Percentiles rank a stretch among this genome's conserved stretches.
Conservation (phyloP, 2,329 filamentous ascomycete genomes). For the Coleophoma cylindrospora region DNA sequence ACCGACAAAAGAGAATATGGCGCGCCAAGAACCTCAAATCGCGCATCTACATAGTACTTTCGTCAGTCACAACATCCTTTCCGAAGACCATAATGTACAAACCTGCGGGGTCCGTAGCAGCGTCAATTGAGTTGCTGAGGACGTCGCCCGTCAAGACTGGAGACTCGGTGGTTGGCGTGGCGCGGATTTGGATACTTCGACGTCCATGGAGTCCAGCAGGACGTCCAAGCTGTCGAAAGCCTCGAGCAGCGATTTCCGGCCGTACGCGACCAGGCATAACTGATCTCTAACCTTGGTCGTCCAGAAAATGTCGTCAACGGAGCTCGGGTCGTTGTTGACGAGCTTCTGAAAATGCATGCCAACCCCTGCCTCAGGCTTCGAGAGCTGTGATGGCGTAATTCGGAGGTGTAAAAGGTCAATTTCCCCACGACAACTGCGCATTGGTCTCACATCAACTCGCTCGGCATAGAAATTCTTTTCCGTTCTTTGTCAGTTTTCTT, state of each 20-base stretch:
- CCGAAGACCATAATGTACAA: constrained; percentile 1
- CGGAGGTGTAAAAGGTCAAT: too few relatives aligned
- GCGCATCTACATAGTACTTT: constrained; percentile 62
- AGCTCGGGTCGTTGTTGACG: constrained; percentile 2
- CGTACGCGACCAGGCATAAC: constrained; percentile 24
- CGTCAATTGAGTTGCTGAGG: constrained; percentile 44
- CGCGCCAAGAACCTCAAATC: constrained; percentile 87
- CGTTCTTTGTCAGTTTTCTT: too few relatives aligned
- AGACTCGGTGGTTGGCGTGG: constrained; percentile 52
- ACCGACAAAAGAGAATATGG: constrained; percentile 94
- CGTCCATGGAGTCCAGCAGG: constrained; percentile 28
- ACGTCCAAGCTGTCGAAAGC: constrained; percentile 18
- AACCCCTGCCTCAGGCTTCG: constrained; percentile 2
- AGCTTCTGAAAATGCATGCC: background rate
- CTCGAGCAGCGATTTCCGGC: constrained; percentile 16
- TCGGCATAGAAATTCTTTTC: too few relatives aligned
- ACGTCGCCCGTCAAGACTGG: constrained; percentile 46
- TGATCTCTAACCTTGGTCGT: constrained; percentile 5
- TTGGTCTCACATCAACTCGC: too few relatives aligned
- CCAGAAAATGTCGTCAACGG: background rate
- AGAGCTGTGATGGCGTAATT: background rate
- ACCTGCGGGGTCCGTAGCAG: constrained; percentile 25
- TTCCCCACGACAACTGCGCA: too few relatives aligned
- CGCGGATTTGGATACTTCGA: constrained; percentile 58
- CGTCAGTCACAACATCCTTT: constrained; percentile 2